Evolutionary conservation across 1,284 basidiomycete species (phyloP).

Genomic region (Lentinula novae-zelandiae): DNA sequence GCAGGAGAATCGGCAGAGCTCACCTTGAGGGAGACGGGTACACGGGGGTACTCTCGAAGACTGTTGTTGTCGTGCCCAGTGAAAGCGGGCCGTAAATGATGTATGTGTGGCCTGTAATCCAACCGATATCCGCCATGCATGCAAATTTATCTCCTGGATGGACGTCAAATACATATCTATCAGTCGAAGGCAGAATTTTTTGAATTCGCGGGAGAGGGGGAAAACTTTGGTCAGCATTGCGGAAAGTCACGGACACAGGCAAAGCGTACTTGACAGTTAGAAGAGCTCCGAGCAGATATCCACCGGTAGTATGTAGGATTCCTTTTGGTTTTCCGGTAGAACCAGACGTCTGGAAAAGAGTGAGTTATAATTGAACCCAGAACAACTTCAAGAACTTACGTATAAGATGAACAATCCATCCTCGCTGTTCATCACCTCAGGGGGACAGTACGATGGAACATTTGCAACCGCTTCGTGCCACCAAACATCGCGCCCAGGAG

Average conservation of each 20-base stretch:
- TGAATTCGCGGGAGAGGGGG: not conserved
- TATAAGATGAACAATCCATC: conserved; percentile 99
- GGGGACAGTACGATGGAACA: conserved; percentile 88
- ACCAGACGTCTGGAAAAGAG: conserved; percentile 71
- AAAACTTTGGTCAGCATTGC: not conserved
- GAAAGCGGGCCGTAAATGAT: conserved; percentile 95
- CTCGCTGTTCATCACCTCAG: conserved; percentile 84
- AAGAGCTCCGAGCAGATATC: conserved; percentile 87
- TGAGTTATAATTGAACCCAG: not conserved
- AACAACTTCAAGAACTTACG: conserved; percentile 40
- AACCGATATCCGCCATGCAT: conserved; percentile 99
- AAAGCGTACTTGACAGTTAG: conserved; percentile 83
- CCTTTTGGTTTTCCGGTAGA: conserved; percentile 98
- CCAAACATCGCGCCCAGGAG: conserved; percentile 83
- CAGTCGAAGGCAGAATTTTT: not conserved
- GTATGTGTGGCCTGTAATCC: conserved; percentile 85
- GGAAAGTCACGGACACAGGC: not conserved
- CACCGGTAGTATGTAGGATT: conserved; percentile 93
- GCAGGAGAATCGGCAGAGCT: not conserved
- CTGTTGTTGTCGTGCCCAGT: conserved; percentile 88
- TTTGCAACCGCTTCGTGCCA: conserved; percentile 90
- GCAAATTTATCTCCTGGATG: conserved; percentile 91
- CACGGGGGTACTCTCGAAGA: conserved; percentile 97
- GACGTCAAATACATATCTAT: conserved; percentile 83
- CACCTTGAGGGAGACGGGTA: conserved; percentile 83